Conservation (phyloP, 495 filamentous ascomycete species). For the Cercophora sp. region DNA sequence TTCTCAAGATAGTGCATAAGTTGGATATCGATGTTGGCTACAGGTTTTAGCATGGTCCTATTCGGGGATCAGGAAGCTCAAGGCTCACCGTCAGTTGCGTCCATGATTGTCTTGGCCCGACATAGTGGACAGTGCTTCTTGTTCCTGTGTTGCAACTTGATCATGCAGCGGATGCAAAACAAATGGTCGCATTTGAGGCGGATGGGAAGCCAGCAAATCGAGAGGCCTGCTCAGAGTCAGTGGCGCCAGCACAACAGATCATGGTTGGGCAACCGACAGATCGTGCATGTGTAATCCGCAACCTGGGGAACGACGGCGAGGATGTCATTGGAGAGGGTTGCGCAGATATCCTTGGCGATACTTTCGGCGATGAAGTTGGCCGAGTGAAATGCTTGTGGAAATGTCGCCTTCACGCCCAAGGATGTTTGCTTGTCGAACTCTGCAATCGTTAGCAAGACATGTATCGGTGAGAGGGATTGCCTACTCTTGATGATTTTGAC, state of each 20-base stretch:
- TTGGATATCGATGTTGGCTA: constrained; percentile 57
- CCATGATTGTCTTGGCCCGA: constrained; percentile 54
- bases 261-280: constrained; percentile 42
- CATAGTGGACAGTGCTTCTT: constrained; percentile 65
- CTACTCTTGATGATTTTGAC: constrained; percentile 76
- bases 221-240: constrained; percentile 30
- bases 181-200: constrained; percentile 60
- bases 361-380: constrained; percentile 49
- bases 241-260: neutral
- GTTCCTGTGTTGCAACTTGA: constrained; percentile 61
- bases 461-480: neutral
- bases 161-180: constrained; percentile 70
- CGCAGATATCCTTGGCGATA: constrained; percentile 63
- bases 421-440: constrained; percentile 79
- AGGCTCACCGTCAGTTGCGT: constrained; percentile 52
- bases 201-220: constrained; percentile 63
- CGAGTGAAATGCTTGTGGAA: constrained; percentile 48
- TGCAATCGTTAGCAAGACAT: constrained; percentile 20
- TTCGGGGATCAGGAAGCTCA: neutral
- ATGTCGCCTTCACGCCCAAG: constrained; percentile 52
- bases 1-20: constrained; percentile 34
- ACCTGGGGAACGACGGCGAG: constrained; percentile 64
- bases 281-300: constrained; percentile 69
- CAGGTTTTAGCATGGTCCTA: neutral
- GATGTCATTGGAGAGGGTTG: constrained; percentile 59